These are phyloP conservation scores for Macrolepiota dolichaula DNA, from an alignment of 768 basidiomycete genomes.

Conservation along the genomic window DNA sequence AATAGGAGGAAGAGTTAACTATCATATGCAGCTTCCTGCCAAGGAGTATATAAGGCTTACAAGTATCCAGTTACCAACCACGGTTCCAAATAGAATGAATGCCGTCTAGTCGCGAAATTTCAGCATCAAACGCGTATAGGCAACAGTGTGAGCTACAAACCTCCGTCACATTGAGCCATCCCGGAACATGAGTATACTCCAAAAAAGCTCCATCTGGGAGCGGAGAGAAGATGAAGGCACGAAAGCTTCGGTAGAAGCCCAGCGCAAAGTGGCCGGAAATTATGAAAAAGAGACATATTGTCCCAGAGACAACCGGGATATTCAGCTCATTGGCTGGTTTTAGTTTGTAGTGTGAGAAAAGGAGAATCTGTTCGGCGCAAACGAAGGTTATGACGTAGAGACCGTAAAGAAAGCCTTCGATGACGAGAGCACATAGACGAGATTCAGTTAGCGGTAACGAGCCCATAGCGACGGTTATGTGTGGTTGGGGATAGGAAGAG, in stretches of 20 bases:
- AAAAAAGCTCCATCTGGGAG: neutral
- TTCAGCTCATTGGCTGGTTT: neutral
- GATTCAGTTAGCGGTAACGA: neutral
- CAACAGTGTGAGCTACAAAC: neutral
- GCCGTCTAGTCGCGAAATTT: neutral
- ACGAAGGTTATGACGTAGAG: conserved; percentile 5
- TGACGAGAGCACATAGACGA: conserved; percentile 7
- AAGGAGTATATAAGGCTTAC: neutral
- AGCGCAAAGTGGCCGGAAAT: neutral
- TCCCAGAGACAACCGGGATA: conserved; percentile 3
- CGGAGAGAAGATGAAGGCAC: neutral
- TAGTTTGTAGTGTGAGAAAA: neutral
- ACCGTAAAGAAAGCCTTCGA: conserved; percentile 6
- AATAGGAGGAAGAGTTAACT: neutral
- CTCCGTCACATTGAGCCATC: conserved; percentile 4
- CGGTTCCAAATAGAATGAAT: conserved; percentile 2
- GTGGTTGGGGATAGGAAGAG: neutral
- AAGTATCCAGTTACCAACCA: neutral
- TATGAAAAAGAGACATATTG: neutral
- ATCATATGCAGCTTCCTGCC: neutral
- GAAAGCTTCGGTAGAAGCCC: conserved; percentile 5
- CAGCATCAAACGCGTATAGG: neutral
- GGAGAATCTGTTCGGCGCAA: neutral
- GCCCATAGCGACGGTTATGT: neutral
- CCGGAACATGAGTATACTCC: neutral